These are phyloP conservation scores for Gleditsia sinensis DNA, from an alignment of 306 rosid species.

Conservation along the genomic window DNA sequence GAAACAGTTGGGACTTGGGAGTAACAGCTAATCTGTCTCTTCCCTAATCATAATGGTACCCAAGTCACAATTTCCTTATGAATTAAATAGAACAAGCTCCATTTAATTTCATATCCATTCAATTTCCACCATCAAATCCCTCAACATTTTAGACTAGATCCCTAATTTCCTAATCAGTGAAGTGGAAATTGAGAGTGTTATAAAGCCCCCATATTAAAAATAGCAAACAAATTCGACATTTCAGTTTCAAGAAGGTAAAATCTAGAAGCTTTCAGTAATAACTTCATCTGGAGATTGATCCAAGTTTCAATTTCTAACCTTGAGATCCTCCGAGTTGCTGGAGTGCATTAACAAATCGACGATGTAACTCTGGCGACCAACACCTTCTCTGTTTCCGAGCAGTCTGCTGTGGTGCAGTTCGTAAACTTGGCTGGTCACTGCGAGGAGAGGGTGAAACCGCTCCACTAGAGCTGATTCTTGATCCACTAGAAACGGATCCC, in stretches of 20 bases:
- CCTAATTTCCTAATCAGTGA: conserved; percentile 12
- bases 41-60: conserved; percentile 27
- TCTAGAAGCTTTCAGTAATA: background rate
- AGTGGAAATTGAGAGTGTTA: conserved; percentile 3
- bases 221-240: conserved; percentile 21
- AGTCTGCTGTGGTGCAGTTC: conserved; percentile 50
- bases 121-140: conserved; percentile 33
- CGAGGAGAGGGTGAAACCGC: conserved; percentile 55
- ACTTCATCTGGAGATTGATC: background rate
- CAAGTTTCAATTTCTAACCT: conserved; percentile 56
- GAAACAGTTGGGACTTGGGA: background rate
- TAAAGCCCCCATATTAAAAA: conserved; percentile 3
- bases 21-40: conserved; percentile 17
- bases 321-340: conserved; percentile 98
- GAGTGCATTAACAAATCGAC: conserved; percentile 82
- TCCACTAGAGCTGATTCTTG: conserved; percentile 54
- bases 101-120: conserved; percentile 27
- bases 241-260: conserved; percentile 29
- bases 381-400: conserved; percentile 90
- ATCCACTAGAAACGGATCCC: conserved; percentile 58
- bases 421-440: conserved; percentile 47
- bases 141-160: background rate
- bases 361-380: conserved; percentile 96
- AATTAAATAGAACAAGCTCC: conserved; percentile 25
- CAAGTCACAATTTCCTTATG: conserved; percentile 11